Base-by-base conservation (phyloP, 768 basidiomycete species). In the Macrolepiota dolichaula region DNA sequence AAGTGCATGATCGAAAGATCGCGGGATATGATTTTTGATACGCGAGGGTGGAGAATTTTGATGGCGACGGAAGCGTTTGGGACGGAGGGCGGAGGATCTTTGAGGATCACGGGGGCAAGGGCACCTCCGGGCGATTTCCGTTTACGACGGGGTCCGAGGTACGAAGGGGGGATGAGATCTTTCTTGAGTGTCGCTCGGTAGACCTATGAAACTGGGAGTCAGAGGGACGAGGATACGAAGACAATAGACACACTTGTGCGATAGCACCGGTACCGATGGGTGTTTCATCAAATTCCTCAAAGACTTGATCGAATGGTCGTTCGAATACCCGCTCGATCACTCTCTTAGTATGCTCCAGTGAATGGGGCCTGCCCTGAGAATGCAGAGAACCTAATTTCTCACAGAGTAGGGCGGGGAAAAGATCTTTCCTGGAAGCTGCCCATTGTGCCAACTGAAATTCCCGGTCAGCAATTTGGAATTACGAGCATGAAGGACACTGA, bases 191-290 rank as follows among this genome's bases (percentile, higher is more conserved):
- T 91, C 37, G 93, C 96, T 66, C 87, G 85, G 73, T 98, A 96
- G 7, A 98, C 96, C 89, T 92, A 51, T 17, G 54, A 53, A 44
- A 37, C 61, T 13, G 22, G 59, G 52, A 51, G 10, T 37, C 46
- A 35, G 17, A 42, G 44, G 40, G 49, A 19, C 32, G 57, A 50
- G 40, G 35, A 52, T 55, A n/a, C n/a, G 10, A 61, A 61, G 13
- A 15, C 25, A 12, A 49, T 7, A 12, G 49, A 66, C 71, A 51
- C 63, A 83, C 87, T 76, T 99, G 97, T 19, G 96, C 97, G 64
- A 99, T 97, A n/a, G 97, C 96, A 25, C 97, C 97, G 10, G 91
- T 92, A n/a, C 97, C 97, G 55, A 99, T 96, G 3, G 97, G 96
- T 4, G 71, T 78, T 61, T 86, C 80, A 59, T 92, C 86, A 69